These are phyloP conservation scores for Rutstroemia sp. DNA, from an alignment of 2,329 filamentous ascomycete genomes.

Conservation along the genomic window DNA sequence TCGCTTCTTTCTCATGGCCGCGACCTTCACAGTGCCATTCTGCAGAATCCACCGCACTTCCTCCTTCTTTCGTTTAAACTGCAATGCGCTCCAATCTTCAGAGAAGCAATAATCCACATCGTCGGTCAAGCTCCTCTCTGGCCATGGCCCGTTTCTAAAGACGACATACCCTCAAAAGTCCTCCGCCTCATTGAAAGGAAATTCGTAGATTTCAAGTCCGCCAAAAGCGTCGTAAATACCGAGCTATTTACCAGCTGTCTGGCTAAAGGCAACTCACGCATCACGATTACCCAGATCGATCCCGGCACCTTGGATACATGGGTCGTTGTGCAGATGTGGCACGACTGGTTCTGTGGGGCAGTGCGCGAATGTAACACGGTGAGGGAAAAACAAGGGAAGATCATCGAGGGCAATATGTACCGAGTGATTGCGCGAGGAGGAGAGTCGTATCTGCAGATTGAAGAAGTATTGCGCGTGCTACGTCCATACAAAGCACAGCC, in stretches of 20 bases:
- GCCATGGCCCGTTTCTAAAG: conserved; percentile 6
- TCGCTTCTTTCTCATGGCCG: conserved; percentile 12
- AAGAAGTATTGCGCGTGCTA: background rate
- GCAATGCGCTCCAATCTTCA: conserved; percentile 17
- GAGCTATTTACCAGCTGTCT: conserved; percentile 14
- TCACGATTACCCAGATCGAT: background rate
- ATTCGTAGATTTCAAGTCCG: conserved; percentile 5
- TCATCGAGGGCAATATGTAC: conserved; percentile 12
- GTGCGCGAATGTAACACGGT: background rate
- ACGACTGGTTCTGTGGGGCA: conserved; percentile 20
- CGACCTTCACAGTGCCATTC: conserved; percentile 15
- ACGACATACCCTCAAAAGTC: background rate
- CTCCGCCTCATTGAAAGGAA: conserved; percentile 12
- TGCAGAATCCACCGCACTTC: conserved; percentile 17
- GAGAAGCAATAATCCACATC: conserved; percentile 22
- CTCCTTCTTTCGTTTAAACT: conserved; percentile 14
- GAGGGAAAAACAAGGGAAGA: background rate
- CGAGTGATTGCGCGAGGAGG: conserved; percentile 16
- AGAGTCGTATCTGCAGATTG: conserved; percentile 17
- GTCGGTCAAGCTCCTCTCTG: conserved; percentile 18
- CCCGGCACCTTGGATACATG: conserved; percentile 24
- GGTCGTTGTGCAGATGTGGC: conserved; percentile 19
- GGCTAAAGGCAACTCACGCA: background rate
- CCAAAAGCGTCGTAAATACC: conserved; percentile 9
- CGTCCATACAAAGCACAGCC: background rate